A percentile compares a stretch with the other conserved stretches of the same genome.
phyloP scores from a whole-genome alignment of 352 stramenopile species.

The Elongisporangium undulatum region DNA sequence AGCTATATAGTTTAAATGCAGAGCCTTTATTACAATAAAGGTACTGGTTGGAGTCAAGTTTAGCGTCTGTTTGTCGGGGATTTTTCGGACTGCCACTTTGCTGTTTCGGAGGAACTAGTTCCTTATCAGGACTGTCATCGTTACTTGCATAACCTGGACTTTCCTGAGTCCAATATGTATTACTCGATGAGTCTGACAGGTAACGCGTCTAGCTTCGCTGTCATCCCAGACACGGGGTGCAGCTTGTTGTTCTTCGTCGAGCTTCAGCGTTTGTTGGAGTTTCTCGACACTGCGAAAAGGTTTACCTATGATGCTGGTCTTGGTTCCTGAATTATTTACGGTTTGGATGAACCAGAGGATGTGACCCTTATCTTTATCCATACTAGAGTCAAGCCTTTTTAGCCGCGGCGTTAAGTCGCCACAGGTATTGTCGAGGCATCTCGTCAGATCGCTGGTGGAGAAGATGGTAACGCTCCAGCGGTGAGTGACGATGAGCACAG shows the following conservation, averaged over 20 bases:
- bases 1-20: conserved; percentile 3
- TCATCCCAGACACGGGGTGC: background rate
- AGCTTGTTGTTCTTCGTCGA: background rate
- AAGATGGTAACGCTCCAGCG: background rate
- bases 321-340: background rate
- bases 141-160: background rate
- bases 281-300: background rate
- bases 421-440: conserved; percentile 3
- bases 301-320: background rate
- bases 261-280: background rate
- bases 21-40: too few relatives aligned
- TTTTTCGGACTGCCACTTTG: too few relatives aligned
- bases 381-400: background rate
- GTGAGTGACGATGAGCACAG: background rate
- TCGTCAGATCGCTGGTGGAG: background rate
- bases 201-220: background rate
- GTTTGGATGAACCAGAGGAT: background rate
- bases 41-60: too few relatives aligned
- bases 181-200: background rate
- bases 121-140: too few relatives aligned
- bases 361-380: background rate
- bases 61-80: too few relatives aligned
- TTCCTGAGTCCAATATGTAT: background rate
- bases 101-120: too few relatives aligned
- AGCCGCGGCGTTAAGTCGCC: background rate